These are phyloP conservation scores for Aspergillus latus DNA, from an alignment of 2,329 filamentous ascomycete species.

Conservation along the genomic window DNA sequence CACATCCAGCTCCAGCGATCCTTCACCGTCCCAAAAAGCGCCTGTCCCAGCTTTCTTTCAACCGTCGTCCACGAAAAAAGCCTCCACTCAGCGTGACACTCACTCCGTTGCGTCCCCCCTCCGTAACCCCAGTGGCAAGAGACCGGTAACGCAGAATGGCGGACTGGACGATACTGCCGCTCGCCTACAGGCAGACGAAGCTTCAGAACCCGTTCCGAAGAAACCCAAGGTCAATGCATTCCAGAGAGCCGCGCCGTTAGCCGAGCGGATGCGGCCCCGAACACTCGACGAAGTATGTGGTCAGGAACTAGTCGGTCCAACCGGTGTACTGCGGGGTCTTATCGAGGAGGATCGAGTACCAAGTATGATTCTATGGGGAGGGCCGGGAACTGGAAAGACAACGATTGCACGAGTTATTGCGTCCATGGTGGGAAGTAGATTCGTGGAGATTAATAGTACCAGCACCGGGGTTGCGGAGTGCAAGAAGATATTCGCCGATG, in stretches of 20 bases:
- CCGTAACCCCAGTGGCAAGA: conserved; percentile 32
- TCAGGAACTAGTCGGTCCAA: conserved; percentile 82
- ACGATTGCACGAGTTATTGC: conserved; percentile 89
- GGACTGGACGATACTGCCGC: conserved; percentile 23
- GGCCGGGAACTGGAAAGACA: conserved; percentile 52
- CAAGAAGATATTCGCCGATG: conserved; percentile 88
- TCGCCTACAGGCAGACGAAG: conserved; percentile 19
- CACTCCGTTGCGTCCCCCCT: conserved; percentile 26
- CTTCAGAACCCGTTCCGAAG: conserved; percentile 54
- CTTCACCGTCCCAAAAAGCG: conserved; percentile 38
- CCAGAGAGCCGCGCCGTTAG: conserved; percentile 74
- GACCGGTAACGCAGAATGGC: conserved; percentile 31
- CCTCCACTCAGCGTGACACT: conserved; percentile 30
- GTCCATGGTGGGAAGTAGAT: conserved; percentile 74
- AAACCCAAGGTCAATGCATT: conserved; percentile 64
- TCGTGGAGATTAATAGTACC: conserved; percentile 95
- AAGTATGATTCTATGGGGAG: conserved; percentile 85
- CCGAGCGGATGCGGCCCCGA: conserved; percentile 87
- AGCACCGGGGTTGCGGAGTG: conserved; percentile 83
- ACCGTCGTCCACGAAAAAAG: conserved; percentile 49
- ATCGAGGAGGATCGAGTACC: conserved; percentile 85
- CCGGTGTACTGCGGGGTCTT: conserved; percentile 80
- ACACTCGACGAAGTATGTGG: conserved; percentile 84
- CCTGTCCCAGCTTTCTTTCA: conserved; percentile 57
- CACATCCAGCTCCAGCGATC: conserved; percentile 46